Evolutionary conservation across 306 rosid species (phyloP).

Genomic region (Ammopiptanthus mongolicus): DNA sequence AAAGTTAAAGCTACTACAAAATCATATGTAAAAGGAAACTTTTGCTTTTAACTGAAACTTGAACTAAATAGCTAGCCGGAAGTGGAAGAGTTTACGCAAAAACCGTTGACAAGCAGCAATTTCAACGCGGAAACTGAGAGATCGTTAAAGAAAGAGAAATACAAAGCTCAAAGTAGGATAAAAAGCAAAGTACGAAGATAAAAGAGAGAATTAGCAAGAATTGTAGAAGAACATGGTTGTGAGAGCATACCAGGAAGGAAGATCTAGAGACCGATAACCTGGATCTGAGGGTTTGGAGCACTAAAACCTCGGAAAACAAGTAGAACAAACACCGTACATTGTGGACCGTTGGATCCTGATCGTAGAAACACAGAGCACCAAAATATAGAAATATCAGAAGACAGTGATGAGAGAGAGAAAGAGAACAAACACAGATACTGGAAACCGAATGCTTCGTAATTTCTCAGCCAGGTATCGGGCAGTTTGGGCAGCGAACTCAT

Average conservation of each 20-base stretch:
- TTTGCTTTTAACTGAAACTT: neutral
- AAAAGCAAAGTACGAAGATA: neutral
- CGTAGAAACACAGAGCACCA: slow-evolving; percentile 39
- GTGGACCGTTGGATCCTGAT: slow-evolving; percentile 68
- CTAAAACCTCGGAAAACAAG: slow-evolving; percentile 46
- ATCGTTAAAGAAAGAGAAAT: neutral
- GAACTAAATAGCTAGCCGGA: neutral
- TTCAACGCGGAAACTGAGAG: neutral
- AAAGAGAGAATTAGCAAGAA: neutral
- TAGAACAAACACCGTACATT: slow-evolving; percentile 42
- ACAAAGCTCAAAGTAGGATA: neutral
- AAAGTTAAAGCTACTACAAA: slow-evolving; percentile 3
- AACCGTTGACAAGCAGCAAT: neutral
- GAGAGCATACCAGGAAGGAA: slow-evolving; percentile 47
- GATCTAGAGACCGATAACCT: slow-evolving; percentile 38
- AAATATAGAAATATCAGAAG: slow-evolving; percentile 60
- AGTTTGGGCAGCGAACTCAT: slow-evolving; percentile 41
- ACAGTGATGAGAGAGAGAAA: slow-evolving; percentile 12
- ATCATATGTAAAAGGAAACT: neutral
- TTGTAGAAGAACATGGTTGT: neutral
- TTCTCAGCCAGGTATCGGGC: slow-evolving; percentile 58
- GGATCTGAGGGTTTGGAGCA: slow-evolving; percentile 47
- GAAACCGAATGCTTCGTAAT: slow-evolving; percentile 62
- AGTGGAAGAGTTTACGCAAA: neutral
- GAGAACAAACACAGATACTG: slow-evolving; percentile 38